Conservation (phyloP, 2,329 filamentous ascomycete genomes). For the Diplodia intermedia region DNA sequence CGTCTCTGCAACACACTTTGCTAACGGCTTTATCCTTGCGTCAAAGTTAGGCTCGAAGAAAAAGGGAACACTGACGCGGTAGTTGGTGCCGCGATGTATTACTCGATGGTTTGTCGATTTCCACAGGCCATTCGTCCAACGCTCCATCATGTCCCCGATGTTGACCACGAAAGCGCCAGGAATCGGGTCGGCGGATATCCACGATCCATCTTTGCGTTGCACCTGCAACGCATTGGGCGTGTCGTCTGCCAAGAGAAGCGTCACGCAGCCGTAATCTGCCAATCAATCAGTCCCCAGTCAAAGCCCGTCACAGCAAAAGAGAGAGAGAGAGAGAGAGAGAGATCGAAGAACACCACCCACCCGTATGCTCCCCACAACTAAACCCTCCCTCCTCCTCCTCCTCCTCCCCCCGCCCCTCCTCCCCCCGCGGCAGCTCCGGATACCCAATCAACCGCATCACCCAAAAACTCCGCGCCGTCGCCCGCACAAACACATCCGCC, state of each 20-base stretch:
- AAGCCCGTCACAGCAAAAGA: neutral
- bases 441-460: constrained; percentile 52
- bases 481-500: constrained; percentile 42
- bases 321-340: too few relatives aligned
- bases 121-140: constrained; percentile 55
- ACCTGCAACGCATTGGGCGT: constrained; percentile 46
- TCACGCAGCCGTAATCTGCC: constrained; percentile 57
- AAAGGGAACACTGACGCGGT: constrained; percentile 56
- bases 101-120: constrained; percentile 55
- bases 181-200: constrained; percentile 55
- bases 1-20: constrained; percentile 46
- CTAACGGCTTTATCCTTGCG: constrained; percentile 48
- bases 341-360: neutral
- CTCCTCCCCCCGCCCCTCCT: constrained; percentile 32
- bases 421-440: constrained; percentile 39
- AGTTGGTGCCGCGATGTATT: constrained; percentile 50
- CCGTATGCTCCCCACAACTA: constrained; percentile 50
- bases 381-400: constrained; percentile 40
- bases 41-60: constrained; percentile 58
- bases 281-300: neutral
- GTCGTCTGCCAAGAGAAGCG: constrained; percentile 54
- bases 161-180: constrained; percentile 57
- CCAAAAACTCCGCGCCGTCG: constrained; percentile 48
- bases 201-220: constrained; percentile 39
- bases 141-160: constrained; percentile 58